Conservation (phyloP, 768 basidiomycete species). For the Pholiota molesta region DNA sequence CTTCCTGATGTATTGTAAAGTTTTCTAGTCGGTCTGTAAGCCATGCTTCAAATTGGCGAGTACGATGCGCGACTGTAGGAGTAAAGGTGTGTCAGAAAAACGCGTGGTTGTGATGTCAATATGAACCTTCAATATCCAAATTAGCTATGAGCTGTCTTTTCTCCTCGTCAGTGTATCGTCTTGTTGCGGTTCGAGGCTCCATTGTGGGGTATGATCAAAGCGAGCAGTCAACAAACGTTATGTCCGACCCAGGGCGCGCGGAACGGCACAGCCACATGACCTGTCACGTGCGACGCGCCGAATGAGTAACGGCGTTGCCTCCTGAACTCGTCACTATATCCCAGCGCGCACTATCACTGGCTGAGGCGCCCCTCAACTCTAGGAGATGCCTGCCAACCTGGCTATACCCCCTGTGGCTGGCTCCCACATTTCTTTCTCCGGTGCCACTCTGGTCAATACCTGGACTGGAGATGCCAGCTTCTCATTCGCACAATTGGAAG, state of each 20-base stretch:
- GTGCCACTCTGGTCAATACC: conserved; percentile 29
- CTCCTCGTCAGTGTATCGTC: conserved; percentile 61
- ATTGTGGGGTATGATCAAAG: conserved; percentile 22
- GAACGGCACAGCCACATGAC: conserved; percentile 12
- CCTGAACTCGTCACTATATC: neutral
- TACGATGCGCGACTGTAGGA: conserved; percentile 68
- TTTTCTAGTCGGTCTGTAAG: conserved; percentile 73
- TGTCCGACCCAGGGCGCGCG: conserved; percentile 17
- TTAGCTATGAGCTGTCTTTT: conserved; percentile 77
- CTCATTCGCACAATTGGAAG: conserved; percentile 46
- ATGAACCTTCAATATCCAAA: conserved; percentile 77
- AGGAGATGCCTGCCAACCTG: conserved; percentile 22
- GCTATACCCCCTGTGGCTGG: conserved; percentile 19
- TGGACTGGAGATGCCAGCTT: conserved; percentile 27
- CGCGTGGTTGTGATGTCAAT: neutral
- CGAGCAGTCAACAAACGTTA: conserved; percentile 24
- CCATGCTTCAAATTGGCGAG: conserved; percentile 75
- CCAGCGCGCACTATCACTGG: neutral
- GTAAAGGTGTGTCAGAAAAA: conserved; percentile 11
- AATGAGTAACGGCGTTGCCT: neutral
- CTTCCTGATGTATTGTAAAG: conserved; percentile 76
- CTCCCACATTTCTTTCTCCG: conserved; percentile 25
- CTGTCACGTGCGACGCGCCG: conserved; percentile 44
- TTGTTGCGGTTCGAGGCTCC: conserved; percentile 31
- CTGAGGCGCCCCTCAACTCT: neutral